Conservation (phyloP, 805 yeast species). For the Yarrowia porcina region DNA sequence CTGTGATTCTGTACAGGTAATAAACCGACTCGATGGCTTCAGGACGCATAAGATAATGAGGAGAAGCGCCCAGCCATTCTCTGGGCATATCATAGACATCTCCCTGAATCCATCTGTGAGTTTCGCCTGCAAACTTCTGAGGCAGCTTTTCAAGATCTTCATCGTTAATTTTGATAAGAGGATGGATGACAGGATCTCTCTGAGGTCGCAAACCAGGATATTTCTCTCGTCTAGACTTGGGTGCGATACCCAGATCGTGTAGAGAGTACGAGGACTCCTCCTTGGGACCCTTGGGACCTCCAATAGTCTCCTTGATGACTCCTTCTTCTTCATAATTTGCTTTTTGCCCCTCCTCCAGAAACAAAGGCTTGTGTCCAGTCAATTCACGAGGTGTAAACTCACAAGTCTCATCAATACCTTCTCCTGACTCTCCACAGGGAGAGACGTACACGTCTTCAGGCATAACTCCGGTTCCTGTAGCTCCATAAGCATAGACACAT, state of each 20-base stretch:
- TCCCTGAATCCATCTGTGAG: constrained; percentile 31
- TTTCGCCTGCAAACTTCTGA: constrained; percentile 26
- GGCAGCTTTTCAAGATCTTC: background rate
- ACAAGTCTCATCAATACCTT: constrained; percentile 4
- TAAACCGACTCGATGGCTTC: constrained; percentile 61
- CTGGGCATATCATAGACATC: constrained; percentile 34
- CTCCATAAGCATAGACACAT: constrained; percentile 46
- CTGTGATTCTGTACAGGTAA: constrained; percentile 57
- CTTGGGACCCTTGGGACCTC: background rate
- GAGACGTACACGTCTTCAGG: constrained; percentile 40
- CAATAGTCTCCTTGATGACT: background rate
- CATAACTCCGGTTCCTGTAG: constrained; percentile 43
- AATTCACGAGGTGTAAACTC: background rate
- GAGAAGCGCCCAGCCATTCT: constrained; percentile 32
- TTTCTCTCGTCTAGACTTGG: background rate
- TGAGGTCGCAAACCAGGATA: background rate
- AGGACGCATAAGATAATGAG: constrained; percentile 51
- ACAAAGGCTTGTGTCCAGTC: background rate
- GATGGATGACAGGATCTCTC: background rate
- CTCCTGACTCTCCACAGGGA: constrained; percentile 6
- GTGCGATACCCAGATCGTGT: background rate
- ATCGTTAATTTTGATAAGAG: background rate
- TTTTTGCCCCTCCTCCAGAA: background rate
- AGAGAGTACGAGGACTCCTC: background rate
- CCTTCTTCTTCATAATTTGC: background rate